Evolutionary conservation across 2,329 filamentous ascomycete species (phyloP).

Genomic region (Trichophyton rubrum): DNA sequence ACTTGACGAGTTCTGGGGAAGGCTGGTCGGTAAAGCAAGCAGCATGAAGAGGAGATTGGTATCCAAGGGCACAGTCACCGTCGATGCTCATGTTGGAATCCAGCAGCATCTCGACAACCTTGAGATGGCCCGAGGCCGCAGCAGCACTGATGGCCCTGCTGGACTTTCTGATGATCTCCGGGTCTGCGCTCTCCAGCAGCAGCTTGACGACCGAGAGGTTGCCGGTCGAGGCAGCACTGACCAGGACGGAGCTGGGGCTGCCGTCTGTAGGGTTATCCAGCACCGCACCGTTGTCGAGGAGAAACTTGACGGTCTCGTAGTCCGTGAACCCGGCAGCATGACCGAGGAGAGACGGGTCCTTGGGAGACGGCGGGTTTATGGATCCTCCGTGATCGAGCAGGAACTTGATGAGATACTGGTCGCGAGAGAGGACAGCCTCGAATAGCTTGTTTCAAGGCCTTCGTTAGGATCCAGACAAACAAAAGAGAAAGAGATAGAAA

Average conservation of each 20-base stretch:
- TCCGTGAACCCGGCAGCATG: constrained; percentile 4
- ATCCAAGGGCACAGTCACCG: background rate
- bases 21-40: background rate
- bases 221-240: background rate
- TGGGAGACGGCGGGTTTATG: background rate
- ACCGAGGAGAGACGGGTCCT: background rate
- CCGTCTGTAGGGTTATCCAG: constrained; percentile 1
- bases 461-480: background rate
- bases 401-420: constrained; percentile 3
- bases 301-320: constrained; percentile 4
- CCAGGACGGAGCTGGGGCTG: background rate
- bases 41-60: background rate
- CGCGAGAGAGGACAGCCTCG: constrained; percentile 1
- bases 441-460: constrained; percentile 1
- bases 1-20: background rate
- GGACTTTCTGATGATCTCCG: background rate
- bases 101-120: background rate
- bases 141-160: background rate
- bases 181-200: background rate
- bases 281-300: background rate
- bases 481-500: background rate
- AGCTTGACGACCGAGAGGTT: background rate
- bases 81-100: background rate
- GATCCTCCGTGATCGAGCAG: constrained; percentile 2
- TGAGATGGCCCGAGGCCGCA: background rate